phyloP scores from a whole-genome alignment of 2,329 filamentous ascomycete genomes.

The Colletotrichum plurivorum region DNA sequence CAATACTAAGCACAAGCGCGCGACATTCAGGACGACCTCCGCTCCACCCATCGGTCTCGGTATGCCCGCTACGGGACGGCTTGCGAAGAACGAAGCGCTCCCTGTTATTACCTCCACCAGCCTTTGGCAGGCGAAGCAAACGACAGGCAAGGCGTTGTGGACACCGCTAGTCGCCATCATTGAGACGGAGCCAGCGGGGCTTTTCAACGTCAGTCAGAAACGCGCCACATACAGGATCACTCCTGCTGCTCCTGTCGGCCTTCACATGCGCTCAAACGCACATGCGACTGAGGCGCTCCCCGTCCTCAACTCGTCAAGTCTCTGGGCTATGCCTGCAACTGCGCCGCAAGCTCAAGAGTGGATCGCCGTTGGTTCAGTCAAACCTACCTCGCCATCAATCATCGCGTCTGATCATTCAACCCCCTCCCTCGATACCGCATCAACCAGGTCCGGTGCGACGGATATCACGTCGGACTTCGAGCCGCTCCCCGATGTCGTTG shows the following conservation, averaged over 20 bases:
- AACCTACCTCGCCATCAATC: slow-evolving; percentile 13
- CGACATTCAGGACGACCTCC: slow-evolving; percentile 49
- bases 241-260: slow-evolving; percentile 39
- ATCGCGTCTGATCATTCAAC: slow-evolving; percentile 29
- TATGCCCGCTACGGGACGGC: slow-evolving; percentile 50
- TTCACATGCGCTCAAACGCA: slow-evolving; percentile 22
- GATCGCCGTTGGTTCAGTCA: slow-evolving; percentile 30
- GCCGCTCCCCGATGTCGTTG: slow-evolving; percentile 19
- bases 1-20: slow-evolving; percentile 40
- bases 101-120: slow-evolving; percentile 46
- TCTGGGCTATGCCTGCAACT: slow-evolving; percentile 48
- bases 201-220: slow-evolving; percentile 42
- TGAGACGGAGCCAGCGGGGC: slow-evolving; percentile 27
- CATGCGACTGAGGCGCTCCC: slow-evolving; percentile 49
- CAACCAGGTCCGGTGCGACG: slow-evolving; percentile 20
- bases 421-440: slow-evolving; percentile 31
- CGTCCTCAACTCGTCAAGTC: slow-evolving; percentile 49
- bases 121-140: slow-evolving; percentile 49
- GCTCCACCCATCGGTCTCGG: slow-evolving; percentile 51
- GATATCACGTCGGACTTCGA: slow-evolving; percentile 31
- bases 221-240: slow-evolving; percentile 41
- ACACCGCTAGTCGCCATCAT: background rate
- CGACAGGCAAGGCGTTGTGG: background rate
- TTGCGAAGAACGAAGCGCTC: slow-evolving; percentile 22
- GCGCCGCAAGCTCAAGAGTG: slow-evolving; percentile 41